These are phyloP conservation scores for Phragmites australis DNA, from an alignment of 176 grass and related monocot genomes.

Conservation along the genomic window DNA sequence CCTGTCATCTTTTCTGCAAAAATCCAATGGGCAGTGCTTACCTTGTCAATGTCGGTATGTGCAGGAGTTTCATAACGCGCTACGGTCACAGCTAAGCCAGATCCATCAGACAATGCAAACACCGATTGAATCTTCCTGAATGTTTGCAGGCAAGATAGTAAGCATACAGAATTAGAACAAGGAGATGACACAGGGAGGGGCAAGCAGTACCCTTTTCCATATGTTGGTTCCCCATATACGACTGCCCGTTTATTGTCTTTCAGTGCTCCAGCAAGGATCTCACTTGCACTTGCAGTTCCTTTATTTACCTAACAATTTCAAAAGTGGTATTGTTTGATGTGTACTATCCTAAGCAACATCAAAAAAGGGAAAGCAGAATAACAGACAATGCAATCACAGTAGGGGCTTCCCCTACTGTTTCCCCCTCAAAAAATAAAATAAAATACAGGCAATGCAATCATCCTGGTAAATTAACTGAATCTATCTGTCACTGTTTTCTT, in stretches of 20 bases:
- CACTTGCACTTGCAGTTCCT: constrained; percentile 95
- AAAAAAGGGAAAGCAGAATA: background rate
- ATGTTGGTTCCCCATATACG: constrained; percentile 89
- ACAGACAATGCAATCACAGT: too few species aligned
- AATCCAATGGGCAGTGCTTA: constrained; percentile 20
- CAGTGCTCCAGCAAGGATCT: constrained; percentile 92
- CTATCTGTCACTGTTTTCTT: background rate
- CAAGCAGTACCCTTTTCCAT: constrained; percentile 77
- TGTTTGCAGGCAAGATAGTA: background rate
- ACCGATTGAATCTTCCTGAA: constrained; percentile 92
- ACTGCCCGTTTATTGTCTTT: constrained; percentile 96
- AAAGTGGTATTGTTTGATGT: constrained; percentile 2
- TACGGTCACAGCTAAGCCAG: constrained; percentile 79
- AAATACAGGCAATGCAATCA: background rate
- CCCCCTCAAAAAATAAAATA: too few species aligned
- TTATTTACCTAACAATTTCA: constrained; percentile 77
- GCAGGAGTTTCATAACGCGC: constrained; percentile 92
- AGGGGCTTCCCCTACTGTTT: too few species aligned
- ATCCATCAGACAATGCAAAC: constrained; percentile 89
- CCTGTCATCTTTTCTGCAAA: background rate
- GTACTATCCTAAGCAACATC: background rate
- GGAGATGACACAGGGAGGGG: background rate
- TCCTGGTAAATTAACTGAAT: background rate
- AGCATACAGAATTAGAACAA: background rate
- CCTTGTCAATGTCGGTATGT: constrained; percentile 84